Conservation (phyloP, 2,329 filamentous ascomycete species). For the Claviceps purpurea region DNA sequence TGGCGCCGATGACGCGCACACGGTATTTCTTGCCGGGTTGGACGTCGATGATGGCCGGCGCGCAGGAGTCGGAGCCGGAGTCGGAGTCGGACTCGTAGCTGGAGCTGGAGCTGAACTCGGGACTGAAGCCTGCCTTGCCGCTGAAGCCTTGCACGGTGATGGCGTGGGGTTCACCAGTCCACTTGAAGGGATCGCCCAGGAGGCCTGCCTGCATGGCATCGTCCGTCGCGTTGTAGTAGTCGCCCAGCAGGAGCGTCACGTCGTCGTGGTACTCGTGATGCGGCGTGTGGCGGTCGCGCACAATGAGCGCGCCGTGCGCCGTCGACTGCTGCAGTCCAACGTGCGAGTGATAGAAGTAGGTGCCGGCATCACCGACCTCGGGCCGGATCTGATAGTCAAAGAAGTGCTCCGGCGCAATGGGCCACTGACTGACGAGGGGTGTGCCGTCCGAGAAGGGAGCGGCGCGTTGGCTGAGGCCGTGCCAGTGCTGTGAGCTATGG, state of each 20-base stretch:
- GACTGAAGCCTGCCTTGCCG: background rate
- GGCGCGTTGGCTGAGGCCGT: conserved; percentile 44
- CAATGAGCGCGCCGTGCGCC: conserved; percentile 2
- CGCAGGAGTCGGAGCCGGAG: background rate
- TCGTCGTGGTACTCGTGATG: conserved; percentile 1
- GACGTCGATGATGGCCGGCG: background rate
- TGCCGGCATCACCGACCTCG: conserved; percentile 38
- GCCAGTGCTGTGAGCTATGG: conserved; percentile 42
- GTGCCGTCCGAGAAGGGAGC: conserved; percentile 52
- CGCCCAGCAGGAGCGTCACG: background rate
- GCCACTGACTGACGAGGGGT: conserved; percentile 49
- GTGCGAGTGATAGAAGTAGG: conserved; percentile 58
- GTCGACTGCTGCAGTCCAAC: conserved; percentile 42
- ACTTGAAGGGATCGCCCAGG: background rate
- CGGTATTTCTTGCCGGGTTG: conserved; percentile 47
- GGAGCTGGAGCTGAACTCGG: background rate
- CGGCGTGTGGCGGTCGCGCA: background rate
- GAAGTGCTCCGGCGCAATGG: conserved; percentile 45
- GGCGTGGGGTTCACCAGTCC: conserved; percentile 2
- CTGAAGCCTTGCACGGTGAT: conserved; percentile 2
- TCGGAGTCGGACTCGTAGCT: background rate
- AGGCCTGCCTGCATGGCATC: background rate
- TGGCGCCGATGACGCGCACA: conserved; percentile 43
- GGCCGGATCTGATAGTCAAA: conserved; percentile 55
- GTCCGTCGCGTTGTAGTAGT: conserved; percentile 3